Evolutionary conservation across 163 green algal genomes (phyloP), one percentile per base, ranked within the genome.

Genomic region (Scenedesmus sp.): DNA sequence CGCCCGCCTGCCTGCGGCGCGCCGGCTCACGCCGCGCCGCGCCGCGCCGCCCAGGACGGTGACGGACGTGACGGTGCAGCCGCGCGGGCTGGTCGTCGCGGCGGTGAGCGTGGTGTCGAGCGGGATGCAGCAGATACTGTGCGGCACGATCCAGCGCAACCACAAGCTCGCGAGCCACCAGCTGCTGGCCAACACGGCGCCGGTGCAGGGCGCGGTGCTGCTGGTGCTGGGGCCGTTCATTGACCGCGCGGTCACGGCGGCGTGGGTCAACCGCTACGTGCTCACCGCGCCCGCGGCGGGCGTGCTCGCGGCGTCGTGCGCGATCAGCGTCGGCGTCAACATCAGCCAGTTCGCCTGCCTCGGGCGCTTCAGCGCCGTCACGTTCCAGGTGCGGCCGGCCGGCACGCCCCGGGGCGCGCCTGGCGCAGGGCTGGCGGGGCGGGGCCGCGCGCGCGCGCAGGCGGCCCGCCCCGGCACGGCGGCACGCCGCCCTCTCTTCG

Each of bases 271-370:
- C 1, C 44, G 77, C 22, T 97, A 95, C 82, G 31, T 87, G 39
- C 89, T 78, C 24, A 91, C 65, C n/a, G 64, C 78, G 26, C 75
- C 85, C 2, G 84, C 80, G 13, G 20, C 85, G 2, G 78, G 47
- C 1, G 87, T 60, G 47, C 81, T 97, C 28, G 36, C 78, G 5
- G 15, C 85, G n/a, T 95, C 87, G 2, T 98, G 91, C 84, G 53
- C 77, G 0, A 84, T 96, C 39, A 94, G 93, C 0, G 87, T 98
- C 31, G 78, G 89, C 14, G 95, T 97, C 70, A 98, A 98, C 83
- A 84, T 98, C 36, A 91, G 82, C 18, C 93, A 97, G 87, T 98
- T 97, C 86, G 87, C 95, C 83, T 98, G 95, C 88, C 88, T 98
- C 34, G 95, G 95, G 29, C 87, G 93, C 28, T 98, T 98, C 87